Evolutionary conservation across 192 early-diverging fungal species (phyloP).

Genomic region (Umbelopsis ramanniana): DNA sequence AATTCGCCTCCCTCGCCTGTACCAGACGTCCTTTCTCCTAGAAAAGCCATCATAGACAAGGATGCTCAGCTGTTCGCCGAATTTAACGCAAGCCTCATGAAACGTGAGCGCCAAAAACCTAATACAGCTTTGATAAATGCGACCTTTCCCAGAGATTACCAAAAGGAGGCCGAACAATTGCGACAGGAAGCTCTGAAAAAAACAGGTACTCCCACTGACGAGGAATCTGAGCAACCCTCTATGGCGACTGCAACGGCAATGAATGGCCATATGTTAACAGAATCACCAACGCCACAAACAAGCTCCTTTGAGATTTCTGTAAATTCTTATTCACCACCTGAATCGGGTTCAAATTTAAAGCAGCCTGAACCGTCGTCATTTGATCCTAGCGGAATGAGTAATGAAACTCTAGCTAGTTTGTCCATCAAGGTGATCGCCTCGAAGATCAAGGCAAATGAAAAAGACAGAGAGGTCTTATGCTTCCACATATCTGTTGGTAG

Average conservation of each 20-base stretch:
- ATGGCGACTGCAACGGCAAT: neutral
- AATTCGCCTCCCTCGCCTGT: constrained; percentile 17
- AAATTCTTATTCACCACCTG: neutral
- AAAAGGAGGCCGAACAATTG: neutral
- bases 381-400: neutral
- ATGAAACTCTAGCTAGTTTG: constrained; percentile 6
- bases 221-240: neutral
- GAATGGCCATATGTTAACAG: neutral
- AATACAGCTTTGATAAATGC: neutral
- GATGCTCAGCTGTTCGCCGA: constrained; percentile 27
- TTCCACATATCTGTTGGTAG: constrained; percentile 59
- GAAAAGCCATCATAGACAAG: constrained; percentile 25
- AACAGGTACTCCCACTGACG: neutral
- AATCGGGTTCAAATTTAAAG: neutral
- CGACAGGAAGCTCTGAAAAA: neutral
- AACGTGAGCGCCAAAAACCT: constrained; percentile 1
- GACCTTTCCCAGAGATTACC: neutral
- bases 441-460: constrained; percentile 68
- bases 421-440: constrained; percentile 41
- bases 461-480: constrained; percentile 65
- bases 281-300: neutral
- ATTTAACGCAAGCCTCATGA: neutral
- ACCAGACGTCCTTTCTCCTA: constrained; percentile 5
- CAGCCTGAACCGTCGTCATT: neutral
- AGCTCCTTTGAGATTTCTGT: neutral